Conservation (phyloP, 2,329 filamentous ascomycete genomes). For the Phialemoniopsis sp. region DNA sequence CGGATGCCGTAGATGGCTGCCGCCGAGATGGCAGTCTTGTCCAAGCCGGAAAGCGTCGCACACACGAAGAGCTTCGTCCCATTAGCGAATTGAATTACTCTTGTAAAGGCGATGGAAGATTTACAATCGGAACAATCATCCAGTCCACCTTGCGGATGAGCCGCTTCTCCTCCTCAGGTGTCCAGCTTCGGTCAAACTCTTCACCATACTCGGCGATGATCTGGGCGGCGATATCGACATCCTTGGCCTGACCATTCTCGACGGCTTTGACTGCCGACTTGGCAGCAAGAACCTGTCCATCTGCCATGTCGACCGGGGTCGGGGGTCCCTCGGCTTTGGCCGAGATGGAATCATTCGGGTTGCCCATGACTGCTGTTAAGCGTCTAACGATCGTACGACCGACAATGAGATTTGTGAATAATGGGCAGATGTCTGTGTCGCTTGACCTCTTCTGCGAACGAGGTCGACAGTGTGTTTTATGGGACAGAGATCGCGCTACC, state of each 20-base stretch:
- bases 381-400: too few species aligned
- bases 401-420: too few species aligned
- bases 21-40: conserved; percentile 16
- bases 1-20: conserved; percentile 18
- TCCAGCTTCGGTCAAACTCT: conserved; percentile 8
- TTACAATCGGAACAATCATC: conserved; percentile 12
- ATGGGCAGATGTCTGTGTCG: too few species aligned
- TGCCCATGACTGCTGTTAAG: too few species aligned
- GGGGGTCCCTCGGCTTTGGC: background rate
- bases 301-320: conserved; percentile 15
- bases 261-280: conserved; percentile 16
- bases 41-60: conserved; percentile 12
- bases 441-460: too few species aligned
- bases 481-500: too few species aligned
- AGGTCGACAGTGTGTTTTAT: too few species aligned
- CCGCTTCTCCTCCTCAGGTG: conserved; percentile 10
- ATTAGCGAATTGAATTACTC: background rate
- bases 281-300: conserved; percentile 23
- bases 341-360: background rate
- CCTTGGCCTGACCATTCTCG: conserved; percentile 15
- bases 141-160: conserved; percentile 11
- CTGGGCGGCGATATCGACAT: conserved; percentile 18
- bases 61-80: conserved; percentile 7
- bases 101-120: background rate
- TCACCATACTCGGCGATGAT: conserved; percentile 17